phyloP scores from a whole-genome alignment of 2,329 filamentous ascomycete species.

The Botryosphaeria dothidea region DNA sequence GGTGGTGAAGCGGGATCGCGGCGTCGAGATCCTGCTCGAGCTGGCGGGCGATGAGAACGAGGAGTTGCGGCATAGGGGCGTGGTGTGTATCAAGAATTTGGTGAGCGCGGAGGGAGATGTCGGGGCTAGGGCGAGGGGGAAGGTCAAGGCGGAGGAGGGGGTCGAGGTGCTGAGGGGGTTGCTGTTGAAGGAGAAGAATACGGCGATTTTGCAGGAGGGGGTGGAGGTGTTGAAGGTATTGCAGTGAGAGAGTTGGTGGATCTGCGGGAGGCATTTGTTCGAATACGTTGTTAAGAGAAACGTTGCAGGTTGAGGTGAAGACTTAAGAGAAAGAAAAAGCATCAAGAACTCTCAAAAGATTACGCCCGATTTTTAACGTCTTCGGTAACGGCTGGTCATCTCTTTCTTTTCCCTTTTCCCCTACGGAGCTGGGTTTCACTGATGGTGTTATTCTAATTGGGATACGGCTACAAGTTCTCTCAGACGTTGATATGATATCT shows the following conservation, averaged over 20 bases:
- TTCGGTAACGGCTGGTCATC: neutral
- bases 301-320: neutral
- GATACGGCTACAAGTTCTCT: neutral
- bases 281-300: neutral
- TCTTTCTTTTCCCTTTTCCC: neutral
- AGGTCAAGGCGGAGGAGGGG: slow-evolving; percentile 58
- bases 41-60: slow-evolving; percentile 73
- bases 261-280: neutral
- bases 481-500: neutral
- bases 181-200: slow-evolving; percentile 67
- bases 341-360: neutral
- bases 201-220: slow-evolving; percentile 69
- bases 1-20: slow-evolving; percentile 70
- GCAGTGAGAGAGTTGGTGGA: slow-evolving; percentile 41
- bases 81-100: slow-evolving; percentile 75
- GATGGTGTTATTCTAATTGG: no score
- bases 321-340: neutral
- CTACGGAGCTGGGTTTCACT: neutral
- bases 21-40: slow-evolving; percentile 75
- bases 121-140: slow-evolving; percentile 47
- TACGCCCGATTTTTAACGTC: neutral
- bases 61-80: slow-evolving; percentile 69
- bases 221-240: slow-evolving; percentile 73
- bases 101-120: slow-evolving; percentile 65
- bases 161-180: slow-evolving; percentile 69